These are phyloP conservation scores for Dactylonectria macrodidyma DNA, from an alignment of 2,329 filamentous ascomycete species.

Conservation along the genomic window DNA sequence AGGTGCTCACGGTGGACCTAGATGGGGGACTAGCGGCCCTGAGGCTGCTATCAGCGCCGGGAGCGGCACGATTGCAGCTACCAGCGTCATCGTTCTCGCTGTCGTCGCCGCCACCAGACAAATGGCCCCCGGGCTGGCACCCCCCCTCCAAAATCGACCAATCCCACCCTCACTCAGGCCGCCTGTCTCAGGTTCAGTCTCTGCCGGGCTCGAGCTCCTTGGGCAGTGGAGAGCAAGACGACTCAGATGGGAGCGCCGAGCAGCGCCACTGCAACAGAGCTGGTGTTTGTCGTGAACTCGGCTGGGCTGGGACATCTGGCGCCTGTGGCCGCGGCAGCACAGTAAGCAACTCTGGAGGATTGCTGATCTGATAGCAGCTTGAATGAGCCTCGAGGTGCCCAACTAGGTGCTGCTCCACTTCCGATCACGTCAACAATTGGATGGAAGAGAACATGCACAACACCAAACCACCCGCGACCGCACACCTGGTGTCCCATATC, in stretches of 20 bases:
- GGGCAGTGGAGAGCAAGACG: background rate
- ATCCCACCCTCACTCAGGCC: background rate
- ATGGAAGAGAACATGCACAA: too few relatives aligned
- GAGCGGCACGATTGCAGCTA: background rate
- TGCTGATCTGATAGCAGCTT: too few relatives aligned
- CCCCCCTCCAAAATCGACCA: background rate
- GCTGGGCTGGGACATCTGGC: background rate
- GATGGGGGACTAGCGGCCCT: background rate
- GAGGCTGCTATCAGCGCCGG: background rate
- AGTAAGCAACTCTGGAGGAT: background rate
- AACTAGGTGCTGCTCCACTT: background rate
- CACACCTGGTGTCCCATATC: background rate
- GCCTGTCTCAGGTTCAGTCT: conserved; percentile 8
- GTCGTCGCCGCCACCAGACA: background rate
- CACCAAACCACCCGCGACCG: background rate
- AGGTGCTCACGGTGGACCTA: background rate
- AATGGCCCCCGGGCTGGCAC: background rate
- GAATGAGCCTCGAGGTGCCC: too few relatives aligned
- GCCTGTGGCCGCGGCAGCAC: background rate
- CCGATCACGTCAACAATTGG: background rate
- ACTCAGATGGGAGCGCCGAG: background rate
- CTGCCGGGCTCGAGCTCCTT: background rate
- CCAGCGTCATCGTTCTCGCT: background rate
- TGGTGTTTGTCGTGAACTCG: too few relatives aligned
- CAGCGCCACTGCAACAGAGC: background rate